These are phyloP conservation scores for Scytalidium sp. DNA, from an alignment of 2,329 filamentous ascomycete species.

Conservation along the genomic window DNA sequence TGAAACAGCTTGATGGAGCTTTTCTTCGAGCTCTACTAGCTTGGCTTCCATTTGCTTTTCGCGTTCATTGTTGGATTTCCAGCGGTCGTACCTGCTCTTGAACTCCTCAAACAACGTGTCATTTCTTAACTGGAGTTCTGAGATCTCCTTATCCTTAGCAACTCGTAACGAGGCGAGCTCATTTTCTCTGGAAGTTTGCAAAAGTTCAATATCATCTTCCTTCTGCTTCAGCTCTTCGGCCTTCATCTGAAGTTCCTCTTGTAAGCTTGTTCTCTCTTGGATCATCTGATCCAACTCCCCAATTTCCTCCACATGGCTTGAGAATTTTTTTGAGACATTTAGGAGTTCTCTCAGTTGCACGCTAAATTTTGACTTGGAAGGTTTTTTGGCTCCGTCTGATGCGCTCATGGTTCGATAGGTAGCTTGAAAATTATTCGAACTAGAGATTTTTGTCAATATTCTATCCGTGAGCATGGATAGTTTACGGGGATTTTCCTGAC, in stretches of 20 bases:
- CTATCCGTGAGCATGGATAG: too few relatives aligned
- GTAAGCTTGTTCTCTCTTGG: background rate
- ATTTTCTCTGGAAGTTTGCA: constrained; percentile 1
- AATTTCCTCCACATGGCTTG: background rate
- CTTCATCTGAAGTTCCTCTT: background rate
- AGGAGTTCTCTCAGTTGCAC: background rate
- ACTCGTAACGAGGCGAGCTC: background rate
- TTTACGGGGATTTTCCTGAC: too few relatives aligned
- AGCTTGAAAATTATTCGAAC: too few relatives aligned
- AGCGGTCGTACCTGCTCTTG: background rate
- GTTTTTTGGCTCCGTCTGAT: background rate
- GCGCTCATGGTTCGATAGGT: too few relatives aligned
- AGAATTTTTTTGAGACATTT: background rate
- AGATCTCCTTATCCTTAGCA: background rate
- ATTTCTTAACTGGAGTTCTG: background rate
- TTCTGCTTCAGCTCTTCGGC: background rate
- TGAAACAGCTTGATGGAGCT: background rate
- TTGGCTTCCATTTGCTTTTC: background rate
- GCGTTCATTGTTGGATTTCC: background rate
- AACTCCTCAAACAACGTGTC: constrained; percentile 2
- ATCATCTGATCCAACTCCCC: background rate
- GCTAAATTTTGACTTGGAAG: background rate
- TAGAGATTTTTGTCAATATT: too few relatives aligned
- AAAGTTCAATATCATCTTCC: background rate
- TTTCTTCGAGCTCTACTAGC: background rate